Evolutionary conservation across 2,329 filamentous ascomycete genomes (phyloP).

Genomic region (Colletotrichum endophyticum): DNA sequence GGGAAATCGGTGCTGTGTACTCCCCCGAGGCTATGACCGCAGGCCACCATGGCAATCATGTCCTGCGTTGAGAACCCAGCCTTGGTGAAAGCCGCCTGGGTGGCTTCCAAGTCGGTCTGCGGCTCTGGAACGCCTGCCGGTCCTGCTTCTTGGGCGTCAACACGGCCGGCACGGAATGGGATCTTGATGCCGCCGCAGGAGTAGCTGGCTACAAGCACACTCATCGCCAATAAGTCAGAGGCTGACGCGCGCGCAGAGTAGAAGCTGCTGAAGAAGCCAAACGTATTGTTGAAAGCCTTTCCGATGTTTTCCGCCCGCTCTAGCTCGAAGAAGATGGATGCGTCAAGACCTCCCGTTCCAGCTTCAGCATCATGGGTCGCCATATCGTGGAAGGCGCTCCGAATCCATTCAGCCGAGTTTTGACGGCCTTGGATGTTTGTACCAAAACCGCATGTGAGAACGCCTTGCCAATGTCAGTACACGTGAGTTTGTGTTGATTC

Average conservation of each 20-base stretch:
- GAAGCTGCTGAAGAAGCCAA: slow-evolving; percentile 29
- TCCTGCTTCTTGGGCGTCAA: slow-evolving; percentile 34
- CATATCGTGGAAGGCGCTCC: slow-evolving; percentile 29
- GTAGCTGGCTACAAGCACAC: slow-evolving; percentile 22
- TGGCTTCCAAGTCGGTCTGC: slow-evolving; percentile 28
- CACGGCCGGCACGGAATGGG: slow-evolving; percentile 32
- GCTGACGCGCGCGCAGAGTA: slow-evolving; percentile 23
- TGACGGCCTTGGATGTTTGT: slow-evolving; percentile 17
- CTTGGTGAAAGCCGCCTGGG: slow-evolving; percentile 30
- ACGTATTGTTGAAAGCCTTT: slow-evolving; percentile 27
- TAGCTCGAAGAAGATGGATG: slow-evolving; percentile 28
- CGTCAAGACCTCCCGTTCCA: slow-evolving; percentile 28
- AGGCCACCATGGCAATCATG: slow-evolving; percentile 40
- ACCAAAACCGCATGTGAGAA: slow-evolving; percentile 23
- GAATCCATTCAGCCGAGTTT: slow-evolving; percentile 30
- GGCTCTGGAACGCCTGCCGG: slow-evolving; percentile 35
- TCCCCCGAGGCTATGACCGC: slow-evolving; percentile 41
- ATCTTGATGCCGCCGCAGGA: slow-evolving; percentile 27
- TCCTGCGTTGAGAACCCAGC: slow-evolving; percentile 35
- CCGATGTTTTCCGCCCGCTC: slow-evolving; percentile 26
- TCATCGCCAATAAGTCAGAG: slow-evolving; percentile 29
- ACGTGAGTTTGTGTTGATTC: neutral
- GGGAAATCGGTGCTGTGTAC: slow-evolving; percentile 49
- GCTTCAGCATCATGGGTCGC: slow-evolving; percentile 25
- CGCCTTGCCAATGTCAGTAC: slow-evolving; percentile 4